phyloP scores from a whole-genome alignment of 2,329 filamentous ascomycete species.

The Cryphonectria japonica region DNA sequence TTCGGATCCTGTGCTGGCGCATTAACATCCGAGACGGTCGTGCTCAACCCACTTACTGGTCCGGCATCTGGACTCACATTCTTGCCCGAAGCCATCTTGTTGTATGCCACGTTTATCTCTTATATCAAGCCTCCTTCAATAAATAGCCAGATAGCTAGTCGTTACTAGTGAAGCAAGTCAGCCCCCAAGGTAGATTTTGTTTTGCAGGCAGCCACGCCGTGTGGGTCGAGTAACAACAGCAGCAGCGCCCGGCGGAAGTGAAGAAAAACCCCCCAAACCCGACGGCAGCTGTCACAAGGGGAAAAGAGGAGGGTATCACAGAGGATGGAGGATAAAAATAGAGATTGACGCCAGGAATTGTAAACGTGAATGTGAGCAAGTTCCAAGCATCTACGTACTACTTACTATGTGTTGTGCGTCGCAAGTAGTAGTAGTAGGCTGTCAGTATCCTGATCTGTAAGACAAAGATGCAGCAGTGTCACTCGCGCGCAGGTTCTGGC shows the following conservation, averaged over 20 bases:
- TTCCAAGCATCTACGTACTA: background rate
- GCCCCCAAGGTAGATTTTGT: background rate
- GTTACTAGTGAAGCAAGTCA: background rate
- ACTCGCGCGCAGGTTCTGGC: background rate
- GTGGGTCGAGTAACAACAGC: background rate
- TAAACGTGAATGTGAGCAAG: background rate
- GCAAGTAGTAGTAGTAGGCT: background rate
- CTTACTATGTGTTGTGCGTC: background rate
- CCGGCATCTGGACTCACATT: constrained; percentile 41
- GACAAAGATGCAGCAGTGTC: background rate
- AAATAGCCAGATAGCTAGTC: background rate
- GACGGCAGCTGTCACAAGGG: background rate
- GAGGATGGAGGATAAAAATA: constrained; percentile 2
- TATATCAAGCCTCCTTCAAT: background rate
- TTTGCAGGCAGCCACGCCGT: background rate
- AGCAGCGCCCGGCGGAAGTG: background rate
- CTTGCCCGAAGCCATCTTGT: constrained; percentile 49
- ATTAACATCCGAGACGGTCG: constrained; percentile 1
- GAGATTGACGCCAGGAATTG: background rate
- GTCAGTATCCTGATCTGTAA: background rate
- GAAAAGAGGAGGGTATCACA: background rate
- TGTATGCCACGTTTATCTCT: constrained; percentile 14
- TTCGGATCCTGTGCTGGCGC: constrained; percentile 58
- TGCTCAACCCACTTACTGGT: background rate
- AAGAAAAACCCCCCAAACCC: no score